These are phyloP conservation scores for Eucalyptus globulus DNA, from an alignment of 345 rosid species.

Conservation along the genomic window DNA sequence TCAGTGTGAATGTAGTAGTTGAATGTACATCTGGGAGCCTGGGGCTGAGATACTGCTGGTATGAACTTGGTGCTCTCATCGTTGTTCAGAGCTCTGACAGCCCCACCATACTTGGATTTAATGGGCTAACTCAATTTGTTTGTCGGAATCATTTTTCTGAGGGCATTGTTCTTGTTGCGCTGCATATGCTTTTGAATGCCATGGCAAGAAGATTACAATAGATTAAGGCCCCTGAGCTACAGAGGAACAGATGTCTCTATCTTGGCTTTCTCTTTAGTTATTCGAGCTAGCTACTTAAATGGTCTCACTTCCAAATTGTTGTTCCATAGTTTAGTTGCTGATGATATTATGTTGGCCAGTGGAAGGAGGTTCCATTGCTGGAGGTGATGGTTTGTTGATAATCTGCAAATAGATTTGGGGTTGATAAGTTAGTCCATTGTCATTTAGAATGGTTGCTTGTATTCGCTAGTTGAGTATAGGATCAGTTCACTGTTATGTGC, in stretches of 20 bases:
- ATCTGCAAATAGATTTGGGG: neutral
- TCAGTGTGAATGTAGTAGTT: neutral
- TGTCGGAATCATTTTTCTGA: neutral
- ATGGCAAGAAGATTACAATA: neutral
- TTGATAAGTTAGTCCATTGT: neutral
- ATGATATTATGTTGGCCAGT: neutral
- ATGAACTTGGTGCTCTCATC: neutral
- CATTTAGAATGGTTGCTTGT: neutral
- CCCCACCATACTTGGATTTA: neutral
- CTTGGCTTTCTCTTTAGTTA: neutral
- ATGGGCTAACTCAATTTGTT: neutral
- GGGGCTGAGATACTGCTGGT: neutral
- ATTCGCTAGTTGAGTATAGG: neutral
- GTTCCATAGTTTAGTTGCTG: neutral
- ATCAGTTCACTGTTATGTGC: neutral
- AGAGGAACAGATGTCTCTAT: neutral
- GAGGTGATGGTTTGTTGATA: neutral
- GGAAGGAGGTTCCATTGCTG: neutral
- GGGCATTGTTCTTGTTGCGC: neutral
- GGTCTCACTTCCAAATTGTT: too few relatives aligned
- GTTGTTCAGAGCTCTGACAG: neutral
- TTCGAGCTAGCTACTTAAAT: neutral
- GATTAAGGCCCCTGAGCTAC: neutral
- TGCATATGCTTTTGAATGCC: neutral
- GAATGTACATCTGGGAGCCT: neutral